Percentiles rank a stretch among this genome's conserved stretches.
These are phyloP conservation scores for Rosa multiflora DNA, from an alignment of 306 rosid genomes.

Conservation along the genomic window DNA sequence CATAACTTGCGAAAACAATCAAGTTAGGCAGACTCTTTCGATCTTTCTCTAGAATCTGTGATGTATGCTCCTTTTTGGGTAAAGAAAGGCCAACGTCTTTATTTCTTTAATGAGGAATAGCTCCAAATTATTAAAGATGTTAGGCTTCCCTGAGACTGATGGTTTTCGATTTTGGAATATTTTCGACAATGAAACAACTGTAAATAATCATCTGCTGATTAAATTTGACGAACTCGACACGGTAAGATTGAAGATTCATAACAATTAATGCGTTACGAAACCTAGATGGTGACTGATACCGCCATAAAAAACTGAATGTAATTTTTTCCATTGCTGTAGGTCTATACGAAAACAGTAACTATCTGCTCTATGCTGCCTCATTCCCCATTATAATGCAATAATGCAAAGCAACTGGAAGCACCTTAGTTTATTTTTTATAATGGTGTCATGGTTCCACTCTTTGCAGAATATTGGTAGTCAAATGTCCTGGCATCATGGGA, in stretches of 20 bases:
- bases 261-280: not conserved
- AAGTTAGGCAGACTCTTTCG: not conserved
- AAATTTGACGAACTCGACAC: not conserved
- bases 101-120: not conserved
- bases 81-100: not conserved
- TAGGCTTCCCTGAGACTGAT: not conserved
- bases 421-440: not conserved
- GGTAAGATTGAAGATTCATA: not conserved
- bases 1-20: not conserved
- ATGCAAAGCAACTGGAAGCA: not conserved
- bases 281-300: not conserved
- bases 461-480: not conserved
- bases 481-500: conserved; percentile 8
- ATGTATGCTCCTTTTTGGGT: not conserved
- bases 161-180: not conserved
- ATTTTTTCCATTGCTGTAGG: not conserved
- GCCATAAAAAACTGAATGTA: not conserved
- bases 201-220: not conserved
- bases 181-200: not conserved
- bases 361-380: conserved; percentile 2
- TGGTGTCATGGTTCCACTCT: conserved; percentile 5
- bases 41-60: not conserved
- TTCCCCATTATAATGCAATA: not conserved
- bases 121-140: not conserved
- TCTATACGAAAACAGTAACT: not conserved